These are phyloP conservation scores for Primulina huaijiensis DNA, from an alignment of 257 asterid genomes.

Conservation along the genomic window DNA sequence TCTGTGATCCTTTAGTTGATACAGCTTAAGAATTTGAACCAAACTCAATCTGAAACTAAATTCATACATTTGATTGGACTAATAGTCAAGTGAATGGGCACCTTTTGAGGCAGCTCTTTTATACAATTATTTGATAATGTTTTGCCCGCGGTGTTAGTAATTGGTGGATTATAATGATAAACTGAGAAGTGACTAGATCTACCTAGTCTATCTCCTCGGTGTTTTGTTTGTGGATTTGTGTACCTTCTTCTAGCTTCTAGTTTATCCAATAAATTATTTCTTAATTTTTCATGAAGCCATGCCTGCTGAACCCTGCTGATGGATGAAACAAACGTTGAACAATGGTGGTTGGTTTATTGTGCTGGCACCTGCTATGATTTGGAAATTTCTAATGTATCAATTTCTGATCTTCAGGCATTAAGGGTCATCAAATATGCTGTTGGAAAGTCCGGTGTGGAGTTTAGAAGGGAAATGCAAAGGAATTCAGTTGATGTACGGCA, in stretches of 20 bases:
- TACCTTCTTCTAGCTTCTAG: slow-evolving; percentile 16
- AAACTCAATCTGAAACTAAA: slow-evolving; percentile 11
- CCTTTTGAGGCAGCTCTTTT: slow-evolving; percentile 12
- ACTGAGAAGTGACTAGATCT: slow-evolving; percentile 11
- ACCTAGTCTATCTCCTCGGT: background rate
- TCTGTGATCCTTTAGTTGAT: background rate
- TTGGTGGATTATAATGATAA: slow-evolving; percentile 7
- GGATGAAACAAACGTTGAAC: slow-evolving; percentile 1
- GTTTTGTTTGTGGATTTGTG: slow-evolving; percentile 12
- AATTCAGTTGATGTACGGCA: slow-evolving; percentile 86
- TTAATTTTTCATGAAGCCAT: slow-evolving; percentile 13
- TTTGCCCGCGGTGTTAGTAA: slow-evolving; percentile 17
- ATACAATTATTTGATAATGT: background rate
- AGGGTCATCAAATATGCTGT: slow-evolving; percentile 87
- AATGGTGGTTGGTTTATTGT: slow-evolving; percentile 6
- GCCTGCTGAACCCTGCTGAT: background rate
- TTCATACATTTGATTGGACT: slow-evolving; percentile 2
- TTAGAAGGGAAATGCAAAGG: slow-evolving; percentile 98
- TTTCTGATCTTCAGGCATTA: slow-evolving; percentile 52
- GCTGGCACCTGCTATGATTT: slow-evolving; percentile 2
- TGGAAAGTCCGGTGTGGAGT: slow-evolving; percentile 92
- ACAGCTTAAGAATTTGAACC: background rate
- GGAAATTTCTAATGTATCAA: background rate
- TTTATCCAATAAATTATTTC: slow-evolving; percentile 21
- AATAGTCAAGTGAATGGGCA: slow-evolving; percentile 9